phyloP scores from a whole-genome alignment of 176 grass and related monocot genomes.

The Oryza officinalis region DNA sequence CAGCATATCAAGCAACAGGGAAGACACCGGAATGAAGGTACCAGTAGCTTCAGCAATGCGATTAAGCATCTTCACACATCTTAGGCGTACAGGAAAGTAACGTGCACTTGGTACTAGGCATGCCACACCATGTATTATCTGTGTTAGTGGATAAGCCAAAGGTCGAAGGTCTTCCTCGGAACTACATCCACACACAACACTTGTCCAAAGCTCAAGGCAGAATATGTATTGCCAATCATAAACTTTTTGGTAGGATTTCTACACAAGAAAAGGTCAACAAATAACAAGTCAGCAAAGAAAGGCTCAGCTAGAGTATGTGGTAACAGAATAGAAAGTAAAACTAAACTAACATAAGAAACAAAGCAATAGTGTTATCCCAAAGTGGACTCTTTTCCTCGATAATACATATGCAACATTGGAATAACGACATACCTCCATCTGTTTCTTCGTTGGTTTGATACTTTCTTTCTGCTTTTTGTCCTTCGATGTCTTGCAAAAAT shows the following conservation, averaged over 20 bases:
- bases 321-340: neutral
- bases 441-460: conserved; percentile 67
- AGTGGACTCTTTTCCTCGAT: neutral
- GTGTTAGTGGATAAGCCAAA: conserved; percentile 85
- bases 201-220: conserved; percentile 94
- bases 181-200: conserved; percentile 65
- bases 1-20: conserved; percentile 81
- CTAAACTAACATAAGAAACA: neutral
- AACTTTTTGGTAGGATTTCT: conserved; percentile 94
- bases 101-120: conserved; percentile 74
- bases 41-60: conserved; percentile 81
- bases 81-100: conserved; percentile 81
- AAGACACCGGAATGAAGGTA: conserved; percentile 76
- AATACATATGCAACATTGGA: neutral
- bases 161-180: conserved; percentile 71
- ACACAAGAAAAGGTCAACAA: conserved; percentile 39
- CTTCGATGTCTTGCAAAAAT: conserved; percentile 61
- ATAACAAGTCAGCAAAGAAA: conserved; percentile 29
- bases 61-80: conserved; percentile 93
- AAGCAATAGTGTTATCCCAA: neutral
- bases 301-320: neutral
- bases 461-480: conserved; percentile 76
- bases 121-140: conserved; percentile 90
- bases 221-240: conserved; percentile 99
- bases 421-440: conserved; percentile 54